Evolutionary conservation across 1,284 basidiomycete species (phyloP).

Genomic region (Taiwanofungus camphoratus): DNA sequence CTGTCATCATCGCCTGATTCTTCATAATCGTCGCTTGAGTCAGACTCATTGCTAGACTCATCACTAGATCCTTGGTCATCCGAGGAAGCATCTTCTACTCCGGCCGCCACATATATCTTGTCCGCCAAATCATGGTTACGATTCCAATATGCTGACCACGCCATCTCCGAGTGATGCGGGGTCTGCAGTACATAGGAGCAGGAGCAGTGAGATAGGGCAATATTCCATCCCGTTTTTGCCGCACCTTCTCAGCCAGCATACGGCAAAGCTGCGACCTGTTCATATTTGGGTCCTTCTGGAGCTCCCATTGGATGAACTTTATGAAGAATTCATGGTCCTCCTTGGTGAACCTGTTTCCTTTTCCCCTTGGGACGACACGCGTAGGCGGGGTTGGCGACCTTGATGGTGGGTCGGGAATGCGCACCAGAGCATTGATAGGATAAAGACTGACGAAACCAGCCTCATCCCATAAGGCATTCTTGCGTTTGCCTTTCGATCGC

Average conservation of each 20-base stretch:
- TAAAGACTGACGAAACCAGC: background rate
- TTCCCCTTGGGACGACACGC: constrained; percentile 28
- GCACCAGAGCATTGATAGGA: background rate
- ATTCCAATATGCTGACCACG: constrained; percentile 5
- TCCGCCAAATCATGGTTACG: constrained; percentile 2
- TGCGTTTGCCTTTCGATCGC: background rate
- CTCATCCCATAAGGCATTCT: background rate
- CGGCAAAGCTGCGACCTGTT: constrained; percentile 49
- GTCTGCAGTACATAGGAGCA: background rate
- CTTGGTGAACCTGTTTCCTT: constrained; percentile 54
- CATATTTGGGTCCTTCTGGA: constrained; percentile 45
- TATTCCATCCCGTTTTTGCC: background rate
- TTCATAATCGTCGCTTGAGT: too few relatives aligned
- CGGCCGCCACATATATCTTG: constrained; percentile 1
- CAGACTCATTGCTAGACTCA: too few relatives aligned
- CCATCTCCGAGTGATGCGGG: constrained; percentile 1
- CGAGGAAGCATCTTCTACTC: background rate
- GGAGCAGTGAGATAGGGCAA: background rate
- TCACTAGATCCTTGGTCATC: too few relatives aligned
- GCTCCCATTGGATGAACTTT: constrained; percentile 54
- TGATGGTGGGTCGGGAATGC: constrained; percentile 52
- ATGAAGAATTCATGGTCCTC: constrained; percentile 61
- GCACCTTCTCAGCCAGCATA: constrained; percentile 49
- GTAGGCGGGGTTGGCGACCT: constrained; percentile 63
- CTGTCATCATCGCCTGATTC: too few relatives aligned